Base-by-base conservation (phyloP, 495 filamentous ascomycete genomes). In the Podospora comata region DNA sequence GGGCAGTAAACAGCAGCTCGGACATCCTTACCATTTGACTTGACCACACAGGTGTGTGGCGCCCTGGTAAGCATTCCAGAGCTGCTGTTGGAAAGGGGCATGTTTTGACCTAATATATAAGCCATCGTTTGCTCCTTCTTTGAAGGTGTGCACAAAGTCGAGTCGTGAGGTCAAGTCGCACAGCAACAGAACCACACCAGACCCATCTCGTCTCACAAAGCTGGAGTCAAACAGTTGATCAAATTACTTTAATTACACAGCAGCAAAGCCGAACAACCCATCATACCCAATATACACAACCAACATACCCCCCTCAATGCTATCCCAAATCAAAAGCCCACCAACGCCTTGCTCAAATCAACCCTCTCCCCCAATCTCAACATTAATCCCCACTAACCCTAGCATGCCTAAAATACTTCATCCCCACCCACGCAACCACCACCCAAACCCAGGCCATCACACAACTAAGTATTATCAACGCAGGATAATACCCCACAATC, bases 391-490 rank as follows among this genome's bases (percentile, higher is more conserved):
- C 79, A 54, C 77, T 81, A 20, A 97, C 96, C 79, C 96, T 95
- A 5, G 95, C 94, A 85, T 99, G 95, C 74, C 92, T 89, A 74
- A 99, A 99, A 79, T 97, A 98, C 79, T 99, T 99, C 94, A 99
- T 97, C 4, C 95, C 95, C 20, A 97, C 87, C 95, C 95, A 99
- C 16, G 96, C 96, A 65, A 96, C 88, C 39, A 94, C 87, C 34
- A 98, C 94, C 95, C 95, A 99, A 28, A 97, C 93, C 95, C 95
- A 99, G 5, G 93, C 92, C 94, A 99, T 97, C 44, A 99, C 91
- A 54, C 89, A 88, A 48, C 93, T 97, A 67, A 98, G 78, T 68
- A 97, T 93, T 62, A 97, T 91, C 75, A 99, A 76, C 26, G 95
- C 92, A 34, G 95, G 95, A 80, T 99, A 99, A 76, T 99, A 99